Conservation (phyloP, 2,329 filamentous ascomycete species). For the Penicillium sp. region DNA sequence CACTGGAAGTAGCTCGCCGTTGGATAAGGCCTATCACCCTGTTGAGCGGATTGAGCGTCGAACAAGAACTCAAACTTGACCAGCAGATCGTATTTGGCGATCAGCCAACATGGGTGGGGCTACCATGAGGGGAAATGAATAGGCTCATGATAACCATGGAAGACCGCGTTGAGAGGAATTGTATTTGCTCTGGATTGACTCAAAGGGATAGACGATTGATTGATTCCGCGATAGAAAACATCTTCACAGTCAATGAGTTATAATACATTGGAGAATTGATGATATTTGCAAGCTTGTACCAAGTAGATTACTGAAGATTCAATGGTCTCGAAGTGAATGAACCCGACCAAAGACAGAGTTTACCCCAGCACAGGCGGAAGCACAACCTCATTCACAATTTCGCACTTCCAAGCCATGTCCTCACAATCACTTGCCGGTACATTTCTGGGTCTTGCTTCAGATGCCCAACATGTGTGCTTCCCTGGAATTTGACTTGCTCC, state of each 20-base stretch:
- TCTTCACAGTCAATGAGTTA: no score
- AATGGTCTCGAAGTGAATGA: not conserved
- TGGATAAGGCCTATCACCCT: not conserved
- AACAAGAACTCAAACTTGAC: not conserved
- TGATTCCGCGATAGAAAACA: not conserved
- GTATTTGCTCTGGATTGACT: no score
- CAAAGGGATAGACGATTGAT: not conserved
- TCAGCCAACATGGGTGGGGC: not conserved
- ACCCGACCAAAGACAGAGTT: not conserved
- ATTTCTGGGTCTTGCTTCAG: not conserved
- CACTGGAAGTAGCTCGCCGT: not conserved
- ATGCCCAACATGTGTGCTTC: not conserved
- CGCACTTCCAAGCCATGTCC: not conserved
- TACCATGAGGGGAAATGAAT: not conserved
- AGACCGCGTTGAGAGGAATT: no score
- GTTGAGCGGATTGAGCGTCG: not conserved
- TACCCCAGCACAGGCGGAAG: not conserved
- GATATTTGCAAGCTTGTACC: no score
- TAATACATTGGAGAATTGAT: no score
- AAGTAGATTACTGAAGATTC: not conserved
- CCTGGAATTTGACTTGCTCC: not conserved
- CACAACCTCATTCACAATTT: not conserved
- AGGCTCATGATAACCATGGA: no score
- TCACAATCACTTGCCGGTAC: not conserved
- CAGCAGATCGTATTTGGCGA: not conserved